Evolutionary conservation across 345 rosid genomes (phyloP).

Genomic region (Aquilaria malaccensis): DNA sequence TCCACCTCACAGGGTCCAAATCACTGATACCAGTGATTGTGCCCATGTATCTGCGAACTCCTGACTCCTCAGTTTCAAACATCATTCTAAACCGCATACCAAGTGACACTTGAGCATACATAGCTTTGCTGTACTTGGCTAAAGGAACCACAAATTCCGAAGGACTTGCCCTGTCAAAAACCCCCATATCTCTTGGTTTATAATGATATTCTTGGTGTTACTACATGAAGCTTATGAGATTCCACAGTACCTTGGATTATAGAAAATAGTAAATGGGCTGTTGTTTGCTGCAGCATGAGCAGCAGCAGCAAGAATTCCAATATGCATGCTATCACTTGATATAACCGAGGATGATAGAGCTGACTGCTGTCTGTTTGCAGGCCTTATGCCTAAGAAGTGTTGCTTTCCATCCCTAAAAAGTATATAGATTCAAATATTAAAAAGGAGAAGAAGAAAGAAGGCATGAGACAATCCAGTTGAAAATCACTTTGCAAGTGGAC

Average conservation of each 20-base stretch:
- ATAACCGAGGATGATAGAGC: constrained; percentile 92
- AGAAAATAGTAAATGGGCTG: constrained; percentile 88
- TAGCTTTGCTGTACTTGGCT: constrained; percentile 84
- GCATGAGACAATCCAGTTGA: constrained; percentile 9
- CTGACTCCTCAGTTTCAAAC: constrained; percentile 97
- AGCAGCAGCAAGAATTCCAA: constrained; percentile 98
- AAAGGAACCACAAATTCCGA: constrained; percentile 95
- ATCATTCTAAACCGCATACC: constrained; percentile 98
- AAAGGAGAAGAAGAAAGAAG: constrained; percentile 7
- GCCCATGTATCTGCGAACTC: constrained; percentile 96
- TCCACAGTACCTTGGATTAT: constrained; percentile 74
- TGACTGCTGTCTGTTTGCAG: constrained; percentile 84
- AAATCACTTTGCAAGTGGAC: not conserved
- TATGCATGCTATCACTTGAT: constrained; percentile 99
- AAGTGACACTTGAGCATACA: constrained; percentile 81
- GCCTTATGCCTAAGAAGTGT: constrained; percentile 81
- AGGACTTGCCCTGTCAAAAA: constrained; percentile 78
- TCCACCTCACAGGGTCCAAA: constrained; percentile 87
- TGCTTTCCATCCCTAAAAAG: constrained; percentile 81
- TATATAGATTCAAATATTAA: constrained; percentile 9
- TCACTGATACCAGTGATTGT: constrained; percentile 86
- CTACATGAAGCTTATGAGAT: constrained; percentile 1
- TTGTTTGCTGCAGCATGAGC: constrained; percentile 97
- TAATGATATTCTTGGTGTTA: not conserved
- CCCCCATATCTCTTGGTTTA: not conserved